phyloP scores from a whole-genome alignment of 2,329 filamentous ascomycete genomes.

The Zasmidium citrigriseum region DNA sequence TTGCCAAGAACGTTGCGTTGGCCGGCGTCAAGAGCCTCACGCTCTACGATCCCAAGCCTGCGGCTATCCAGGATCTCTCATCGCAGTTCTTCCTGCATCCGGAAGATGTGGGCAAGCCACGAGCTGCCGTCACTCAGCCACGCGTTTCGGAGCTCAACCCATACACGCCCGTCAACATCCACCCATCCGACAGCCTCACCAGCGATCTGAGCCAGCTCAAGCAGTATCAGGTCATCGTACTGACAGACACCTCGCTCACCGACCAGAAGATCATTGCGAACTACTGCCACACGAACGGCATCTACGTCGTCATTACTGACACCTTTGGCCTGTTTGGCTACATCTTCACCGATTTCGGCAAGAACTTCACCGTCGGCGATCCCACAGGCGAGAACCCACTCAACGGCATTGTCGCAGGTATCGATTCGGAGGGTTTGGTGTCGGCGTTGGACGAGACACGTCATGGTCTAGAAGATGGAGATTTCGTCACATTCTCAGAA shows the following conservation, averaged over 20 bases:
- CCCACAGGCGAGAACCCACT: conserved; percentile 85
- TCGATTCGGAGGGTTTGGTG: conserved; percentile 86
- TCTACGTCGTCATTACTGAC: conserved; percentile 84
- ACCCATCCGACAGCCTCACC: conserved; percentile 64
- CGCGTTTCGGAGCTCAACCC: conserved; percentile 93
- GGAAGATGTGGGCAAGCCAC: conserved; percentile 87
- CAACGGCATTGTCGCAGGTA: conserved; percentile 84
- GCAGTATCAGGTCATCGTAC: conserved; percentile 87
- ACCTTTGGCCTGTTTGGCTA: conserved; percentile 93
- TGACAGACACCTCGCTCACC: conserved; percentile 80
- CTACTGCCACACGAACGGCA: conserved; percentile 91
- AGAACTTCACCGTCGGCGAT: conserved; percentile 88
- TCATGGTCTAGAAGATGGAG: conserved; percentile 93
- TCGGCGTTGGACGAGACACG: conserved; percentile 92
- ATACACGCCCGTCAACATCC: conserved; percentile 87
- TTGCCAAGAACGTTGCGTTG: conserved; percentile 97
- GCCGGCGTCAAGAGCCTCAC: conserved; percentile 97
- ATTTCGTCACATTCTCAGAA: conserved; percentile 93
- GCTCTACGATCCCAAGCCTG: conserved; percentile 84
- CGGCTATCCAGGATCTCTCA: conserved; percentile 84
- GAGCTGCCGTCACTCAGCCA: conserved; percentile 82
- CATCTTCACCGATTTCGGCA: conserved; percentile 96
- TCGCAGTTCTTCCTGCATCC: conserved; percentile 94
- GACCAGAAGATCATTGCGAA: conserved; percentile 84
- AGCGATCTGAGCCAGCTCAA: conserved; percentile 79